A percentile compares a stretch with the other conserved stretches of the same genome.
These are phyloP conservation scores for Aciculoconidium aculeatum DNA, from an alignment of 805 yeast genomes.

Conservation along the genomic window DNA sequence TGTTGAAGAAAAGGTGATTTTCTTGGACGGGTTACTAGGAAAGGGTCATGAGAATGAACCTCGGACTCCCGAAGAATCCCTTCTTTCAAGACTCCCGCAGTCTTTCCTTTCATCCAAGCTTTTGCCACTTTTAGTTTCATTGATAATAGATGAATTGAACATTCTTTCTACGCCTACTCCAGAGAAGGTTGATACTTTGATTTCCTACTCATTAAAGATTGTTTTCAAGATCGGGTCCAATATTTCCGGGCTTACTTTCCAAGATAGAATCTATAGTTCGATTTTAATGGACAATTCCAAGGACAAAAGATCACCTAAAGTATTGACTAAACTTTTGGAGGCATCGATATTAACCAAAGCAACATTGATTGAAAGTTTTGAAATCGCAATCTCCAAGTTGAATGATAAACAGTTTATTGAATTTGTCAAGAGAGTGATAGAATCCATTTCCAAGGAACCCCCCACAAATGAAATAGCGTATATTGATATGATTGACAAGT, in stretches of 20 bases:
- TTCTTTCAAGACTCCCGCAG: constrained; percentile 32
- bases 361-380: constrained; percentile 39
- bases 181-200: constrained; percentile 31
- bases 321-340: constrained; percentile 21
- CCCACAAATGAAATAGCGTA: constrained; percentile 23
- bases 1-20: constrained; percentile 58
- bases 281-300: constrained; percentile 24
- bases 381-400: constrained; percentile 43
- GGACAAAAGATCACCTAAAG: constrained; percentile 15
- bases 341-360: constrained; percentile 29
- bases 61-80: constrained; percentile 10
- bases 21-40: constrained; percentile 64
- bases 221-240: constrained; percentile 57
- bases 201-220: constrained; percentile 46
- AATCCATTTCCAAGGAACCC: constrained; percentile 23
- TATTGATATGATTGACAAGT: constrained; percentile 36
- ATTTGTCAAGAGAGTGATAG: constrained; percentile 39
- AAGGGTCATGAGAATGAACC: constrained; percentile 17
- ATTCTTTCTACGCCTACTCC: constrained; percentile 16
- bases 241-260: constrained; percentile 72
- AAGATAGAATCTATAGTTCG: constrained; percentile 56
- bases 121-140: constrained; percentile 58
- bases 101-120: constrained; percentile 60
- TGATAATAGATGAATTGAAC: constrained; percentile 37
- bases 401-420: constrained; percentile 47